These are phyloP conservation scores for Arabidopsis arenosa DNA, from an alignment of 345 rosid species.

Conservation along the genomic window DNA sequence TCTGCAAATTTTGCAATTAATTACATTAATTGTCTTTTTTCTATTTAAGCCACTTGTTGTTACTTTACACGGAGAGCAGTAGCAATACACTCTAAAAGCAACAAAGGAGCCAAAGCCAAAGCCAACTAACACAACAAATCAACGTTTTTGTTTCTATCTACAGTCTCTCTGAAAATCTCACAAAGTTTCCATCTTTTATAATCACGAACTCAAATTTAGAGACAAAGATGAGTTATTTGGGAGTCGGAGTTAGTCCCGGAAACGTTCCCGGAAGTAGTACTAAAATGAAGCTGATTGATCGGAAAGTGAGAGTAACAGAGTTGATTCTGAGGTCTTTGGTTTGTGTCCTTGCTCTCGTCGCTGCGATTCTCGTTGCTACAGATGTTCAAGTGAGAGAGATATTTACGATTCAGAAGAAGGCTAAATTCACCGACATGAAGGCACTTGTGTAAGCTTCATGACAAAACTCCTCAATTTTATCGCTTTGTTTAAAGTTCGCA, in stretches of 20 bases:
- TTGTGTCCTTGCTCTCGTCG: slow-evolving; percentile 61
- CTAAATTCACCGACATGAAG: slow-evolving; percentile 86
- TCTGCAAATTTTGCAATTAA: slow-evolving; percentile 10
- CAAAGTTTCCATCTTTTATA: not conserved
- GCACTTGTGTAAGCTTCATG: slow-evolving; percentile 79
- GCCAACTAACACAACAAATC: slow-evolving; percentile 22
- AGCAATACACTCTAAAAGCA: slow-evolving; percentile 19
- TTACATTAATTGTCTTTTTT: not conserved
- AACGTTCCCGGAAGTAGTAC: slow-evolving; percentile 55
- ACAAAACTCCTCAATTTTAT: not conserved
- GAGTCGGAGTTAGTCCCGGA: slow-evolving; percentile 79
- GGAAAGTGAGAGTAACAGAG: slow-evolving; percentile 75
- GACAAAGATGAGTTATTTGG: slow-evolving; percentile 65
- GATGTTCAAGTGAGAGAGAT: slow-evolving; percentile 75
- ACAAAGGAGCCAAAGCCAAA: slow-evolving; percentile 8
- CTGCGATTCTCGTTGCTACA: slow-evolving; percentile 76
- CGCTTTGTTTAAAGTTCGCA: not conserved
- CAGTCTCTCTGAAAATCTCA: slow-evolving; percentile 8
- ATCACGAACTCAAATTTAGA: not conserved
- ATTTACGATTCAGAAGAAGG: slow-evolving; percentile 75
- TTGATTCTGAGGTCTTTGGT: slow-evolving; percentile 73
- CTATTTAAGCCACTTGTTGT: slow-evolving; percentile 21
- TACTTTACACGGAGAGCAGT: slow-evolving; percentile 22
- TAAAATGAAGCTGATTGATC: slow-evolving; percentile 59
- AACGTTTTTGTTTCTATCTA: slow-evolving; percentile 1